Evolutionary conservation across 176 grass and related monocot genomes (phyloP), one percentile per base, ranked within the genome.

Genomic region (Oryza officinalis): DNA sequence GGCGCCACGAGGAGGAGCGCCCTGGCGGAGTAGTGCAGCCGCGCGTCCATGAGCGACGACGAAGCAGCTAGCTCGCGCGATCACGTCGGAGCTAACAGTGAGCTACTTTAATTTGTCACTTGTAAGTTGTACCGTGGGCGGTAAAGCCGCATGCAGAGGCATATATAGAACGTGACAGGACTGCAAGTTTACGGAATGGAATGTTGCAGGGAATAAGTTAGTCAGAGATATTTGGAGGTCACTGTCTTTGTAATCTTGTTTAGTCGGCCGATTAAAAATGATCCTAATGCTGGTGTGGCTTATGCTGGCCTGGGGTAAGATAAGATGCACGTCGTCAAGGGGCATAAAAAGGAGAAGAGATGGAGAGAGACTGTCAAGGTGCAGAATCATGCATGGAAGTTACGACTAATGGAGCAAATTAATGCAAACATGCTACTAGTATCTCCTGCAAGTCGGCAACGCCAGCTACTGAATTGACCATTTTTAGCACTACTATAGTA

Each of bases 281-380:
- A 9, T 37, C 27, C 33, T 63, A 69, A 59, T 85, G 73, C 25
- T 63, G 26, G 20, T 45, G 46, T 15, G 59, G 72, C 6, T 22
- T 57, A 57, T n/a, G 8, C 2, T 13, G 37, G n/a, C 22, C 9
- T 10, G 31, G 15, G 10, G 43, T 22, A 75, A 71, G 83, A 78
- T 78, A 85, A 76, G 57, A 47, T 31, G 67, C 45, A 69, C 83
- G 52, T 79, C 83, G 52, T 79, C 77, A 32, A 32, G 5, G 2
- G 77, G 41, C 40, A 41, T 41, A 38, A 31, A 47, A 79, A 46
- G 61, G 14, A n/a, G 15, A 74, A 10, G 20, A 33, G 40, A 49
- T 52, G 40, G 69, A 60, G 28, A 63, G 23, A 15, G 54, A 27
- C 49, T 68, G 35, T 31, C 27, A 72, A 63, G 6, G 23, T 17